Base-by-base conservation (phyloP, 371 early-diverging fungal genomes). In the Mortierella sp. region DNA sequence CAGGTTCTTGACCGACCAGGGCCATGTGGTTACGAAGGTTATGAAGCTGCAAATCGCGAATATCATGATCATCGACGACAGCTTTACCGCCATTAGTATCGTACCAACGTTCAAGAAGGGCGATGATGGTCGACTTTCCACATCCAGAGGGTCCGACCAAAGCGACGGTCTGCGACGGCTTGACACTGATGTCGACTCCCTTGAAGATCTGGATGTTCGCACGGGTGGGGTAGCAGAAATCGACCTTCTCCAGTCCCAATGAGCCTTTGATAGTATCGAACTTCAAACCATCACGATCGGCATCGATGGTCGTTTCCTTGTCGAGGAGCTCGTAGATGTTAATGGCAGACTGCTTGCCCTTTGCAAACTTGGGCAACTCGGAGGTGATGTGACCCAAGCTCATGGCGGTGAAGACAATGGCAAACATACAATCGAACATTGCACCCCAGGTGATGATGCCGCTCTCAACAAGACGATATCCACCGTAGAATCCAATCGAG, bases 1-100 rank as follows among this genome's bases (percentile, higher is more conserved):
- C 84, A 21, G 95, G 95, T 75, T 96, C 96, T 81, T 99, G 98
- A 39, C 90, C 87, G 6, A 97, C 96, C 26, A 96, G 78, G 2
- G 92, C 90, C 79, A 97, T 86, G 50, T 90, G 85, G 9, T 84
- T 65, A 47, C 96, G 89, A 12, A 94, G 78, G 42, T 87, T 84
- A 24, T 79, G 72, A 37, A 93, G 70, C 43, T 83, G 79, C 67
- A 91, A 84, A 44, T 86, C 81, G 19, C 82, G 80, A 58, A 93
- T 84, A 63, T 95, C 85, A 43, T 82, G 61, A 23, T 82, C 83
- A 43, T 92, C 89, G 15, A 88, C 27, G 0, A 56, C 54, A 26
- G 86, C 76, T 28, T 66, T 28, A 17, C 90, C 90, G 11, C 58
- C 55, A n/a, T 75, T 61, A 17, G 85, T 85, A 70, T 93, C 92